Evolutionary conservation across 2,329 filamentous ascomycete genomes (phyloP).

Genomic region (Ophiostoma himal-ulmi): DNA sequence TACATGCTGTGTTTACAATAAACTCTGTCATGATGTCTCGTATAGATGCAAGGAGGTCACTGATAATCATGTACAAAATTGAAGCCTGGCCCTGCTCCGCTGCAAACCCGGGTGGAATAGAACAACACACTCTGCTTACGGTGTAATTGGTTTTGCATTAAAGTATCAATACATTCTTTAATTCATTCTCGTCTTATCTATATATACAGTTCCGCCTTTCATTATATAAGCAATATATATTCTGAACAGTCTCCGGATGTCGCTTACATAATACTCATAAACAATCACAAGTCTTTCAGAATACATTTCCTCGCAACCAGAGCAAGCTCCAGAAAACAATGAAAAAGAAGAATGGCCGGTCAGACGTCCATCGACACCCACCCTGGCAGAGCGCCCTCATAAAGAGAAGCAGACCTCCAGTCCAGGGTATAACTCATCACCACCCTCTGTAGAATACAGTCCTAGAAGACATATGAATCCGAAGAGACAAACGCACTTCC

Average conservation of each 20-base stretch:
- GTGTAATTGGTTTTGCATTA: background rate
- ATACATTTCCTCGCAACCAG: constrained; percentile 3
- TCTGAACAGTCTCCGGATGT: no score
- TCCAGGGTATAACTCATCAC: constrained; percentile 89
- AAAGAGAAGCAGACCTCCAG: constrained; percentile 58
- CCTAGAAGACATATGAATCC: constrained; percentile 24
- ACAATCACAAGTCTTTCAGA: no score
- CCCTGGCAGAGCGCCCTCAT: constrained; percentile 64
- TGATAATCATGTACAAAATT: no score
- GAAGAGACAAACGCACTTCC: constrained; percentile 15
- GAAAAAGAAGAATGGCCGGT: constrained; percentile 59
- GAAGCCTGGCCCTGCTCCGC: background rate
- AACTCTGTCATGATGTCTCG: no score
- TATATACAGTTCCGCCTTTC: no score
- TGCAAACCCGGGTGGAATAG: background rate
- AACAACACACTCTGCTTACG: background rate
- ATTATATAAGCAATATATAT: no score
- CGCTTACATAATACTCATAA: no score
- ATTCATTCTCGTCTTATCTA: background rate
- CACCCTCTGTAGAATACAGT: constrained; percentile 70
- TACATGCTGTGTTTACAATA: no score
- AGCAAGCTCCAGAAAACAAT: constrained; percentile 29
- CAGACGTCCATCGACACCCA: constrained; percentile 86
- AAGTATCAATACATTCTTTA: background rate
- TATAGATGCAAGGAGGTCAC: no score